Base-by-base conservation (phyloP, 495 filamentous ascomycete species). In the Chaetomium tenue region DNA sequence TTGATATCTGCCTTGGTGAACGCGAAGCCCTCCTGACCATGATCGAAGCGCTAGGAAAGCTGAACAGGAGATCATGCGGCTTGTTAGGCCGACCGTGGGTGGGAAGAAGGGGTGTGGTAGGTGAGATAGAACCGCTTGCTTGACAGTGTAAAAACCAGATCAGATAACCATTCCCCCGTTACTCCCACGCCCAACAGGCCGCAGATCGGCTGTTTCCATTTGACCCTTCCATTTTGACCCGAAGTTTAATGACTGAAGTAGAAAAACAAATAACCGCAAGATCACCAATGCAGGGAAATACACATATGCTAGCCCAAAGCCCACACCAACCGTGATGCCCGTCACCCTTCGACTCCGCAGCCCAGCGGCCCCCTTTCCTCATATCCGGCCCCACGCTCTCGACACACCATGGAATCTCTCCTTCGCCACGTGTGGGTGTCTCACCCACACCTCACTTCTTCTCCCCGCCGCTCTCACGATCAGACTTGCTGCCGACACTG, bases 391-490 rank as follows among this genome's bases (percentile, higher is more conserved):
- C n/a, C 44, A 20, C 18, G 44, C 44, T 47, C n/a, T 22, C 44
- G n/a, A 47, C 44, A 47, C 44, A 47, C 44, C 44, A 15, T 47
- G 44, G n/a, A 18, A 6, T 44, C 40, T 47, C n/a, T 8, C 44
- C 44, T n/a, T 20, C 7, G 44, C 44, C 44, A 47, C n/a, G 3
- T 47, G 44, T 47, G 16, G 18, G 16, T 26, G 48, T 44, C 30
- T 61, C 65, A 46, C 47, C 46, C 39, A 40, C 62, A 44, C 44
- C 8, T 58, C 55, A 58, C 48, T 62, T 62, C 22, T 39, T 52
- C 28, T 51, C 47, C 18, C 40, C 64, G 7, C 53, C 67, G 25
- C 62, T 57, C 51, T 65, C 30, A 15, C 58, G 57, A n/a, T 42
- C 58, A 25, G 66, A 66, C 20, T 12, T 5, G 33, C 44, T 54